Percentiles rank a stretch among this genome's conserved stretches.
Conservation (phyloP, 176 grass and related monocot genomes). For the Rhynchospora pubera region DNA sequence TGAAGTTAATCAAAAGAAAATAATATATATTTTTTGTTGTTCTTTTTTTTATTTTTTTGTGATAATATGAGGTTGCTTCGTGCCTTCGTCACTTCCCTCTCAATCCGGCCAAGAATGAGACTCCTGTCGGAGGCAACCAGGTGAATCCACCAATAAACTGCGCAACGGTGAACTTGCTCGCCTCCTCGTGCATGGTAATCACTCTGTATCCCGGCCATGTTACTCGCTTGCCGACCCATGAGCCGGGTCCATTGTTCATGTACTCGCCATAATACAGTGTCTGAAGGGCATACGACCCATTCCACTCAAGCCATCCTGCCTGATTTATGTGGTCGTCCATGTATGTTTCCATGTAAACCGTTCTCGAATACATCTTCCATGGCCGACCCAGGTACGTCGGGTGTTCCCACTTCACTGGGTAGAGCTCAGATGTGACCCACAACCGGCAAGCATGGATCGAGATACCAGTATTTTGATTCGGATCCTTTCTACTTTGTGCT, state of each 20-base stretch:
- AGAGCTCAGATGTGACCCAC: constrained; percentile 25
- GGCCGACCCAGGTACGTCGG: constrained; percentile 57
- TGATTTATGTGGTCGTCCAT: constrained; percentile 44
- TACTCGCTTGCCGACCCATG: constrained; percentile 28
- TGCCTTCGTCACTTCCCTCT: constrained; percentile 3
- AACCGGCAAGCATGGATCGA: constrained; percentile 50
- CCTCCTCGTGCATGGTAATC: constrained; percentile 42
- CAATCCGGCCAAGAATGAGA: constrained; percentile 47
- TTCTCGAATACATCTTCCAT: constrained; percentile 52
- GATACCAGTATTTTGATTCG: constrained; percentile 64
- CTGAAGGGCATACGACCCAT: constrained; percentile 31
- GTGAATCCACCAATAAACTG: constrained; percentile 41
- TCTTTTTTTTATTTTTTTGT: background rate
- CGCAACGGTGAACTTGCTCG: constrained; percentile 48
- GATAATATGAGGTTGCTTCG: background rate
- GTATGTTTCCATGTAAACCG: constrained; percentile 51
- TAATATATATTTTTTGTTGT: background rate
- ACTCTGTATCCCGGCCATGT: constrained; percentile 40
- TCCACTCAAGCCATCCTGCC: constrained; percentile 61
- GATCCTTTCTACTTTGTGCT: constrained; percentile 42
- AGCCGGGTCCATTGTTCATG: constrained; percentile 47
- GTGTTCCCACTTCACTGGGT: background rate
- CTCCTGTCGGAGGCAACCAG: constrained; percentile 51
- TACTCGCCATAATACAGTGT: constrained; percentile 80
- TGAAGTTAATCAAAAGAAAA: constrained; percentile 4